Evolutionary conservation across 768 basidiomycete species (phyloP), one percentile per base, ranked within the genome.

Genomic region (Russula vinacea): DNA sequence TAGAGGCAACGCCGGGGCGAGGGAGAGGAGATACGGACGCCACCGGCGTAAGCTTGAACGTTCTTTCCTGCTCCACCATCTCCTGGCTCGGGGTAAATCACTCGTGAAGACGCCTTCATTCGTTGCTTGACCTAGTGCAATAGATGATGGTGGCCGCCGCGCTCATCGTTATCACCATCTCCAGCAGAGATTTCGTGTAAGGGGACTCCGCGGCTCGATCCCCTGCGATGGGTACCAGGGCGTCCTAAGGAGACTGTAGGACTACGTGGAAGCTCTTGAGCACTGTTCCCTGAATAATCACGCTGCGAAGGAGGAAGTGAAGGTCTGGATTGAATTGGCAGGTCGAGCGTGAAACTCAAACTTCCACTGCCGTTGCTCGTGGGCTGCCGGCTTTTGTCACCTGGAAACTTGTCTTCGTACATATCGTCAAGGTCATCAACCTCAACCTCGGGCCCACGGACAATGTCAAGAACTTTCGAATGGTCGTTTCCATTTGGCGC

Each of bases 281-380:
- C 59, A 49, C 68, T 67, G 26, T 64, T 59, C n/a, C 64, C 65
- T 1, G 68, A 68, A 49, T 63, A 62, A 24, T 60, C 57, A 24
- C 65, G 65, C 8, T 45, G 67, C 5, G 67, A 67, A 26, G 51
- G n/a, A 42, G 60, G 51, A 26, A 56, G 66, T 2, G 68, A 68
- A 13, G 44, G 47, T 8, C 66, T 62, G 26, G 61, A 60, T 57
- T 69, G 68, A 37, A 69, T 68, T 3, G 68, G 68, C 14, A 69
- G 49, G 22, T 67, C 66, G 47, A 69, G 68, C 6, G 68, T 69
- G 60, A 69, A 69, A 58, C 68, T 69, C 26, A 67, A 26, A 52
- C 65, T 66, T 39, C 56, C 65, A 50, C 68, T 69, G 32, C 68
- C 68, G 9, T 60, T 42, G 24, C 42, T 55, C 33, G 37, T 29